phyloP scores from a whole-genome alignment of 805 yeast genomes.

The Yamadazyma insecticola region DNA sequence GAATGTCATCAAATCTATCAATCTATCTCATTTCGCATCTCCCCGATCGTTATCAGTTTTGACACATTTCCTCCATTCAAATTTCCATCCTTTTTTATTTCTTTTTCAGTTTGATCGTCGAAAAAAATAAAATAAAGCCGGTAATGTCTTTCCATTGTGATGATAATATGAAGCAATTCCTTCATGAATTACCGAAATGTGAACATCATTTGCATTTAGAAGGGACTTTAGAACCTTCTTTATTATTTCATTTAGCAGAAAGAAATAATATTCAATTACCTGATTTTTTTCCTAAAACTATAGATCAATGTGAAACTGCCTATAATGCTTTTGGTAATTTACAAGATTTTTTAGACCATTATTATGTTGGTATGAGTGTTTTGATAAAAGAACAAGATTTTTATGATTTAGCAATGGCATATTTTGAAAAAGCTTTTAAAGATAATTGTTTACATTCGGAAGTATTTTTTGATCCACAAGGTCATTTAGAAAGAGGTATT shows the following conservation, averaged over 20 bases:
- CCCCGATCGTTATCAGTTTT: too few species aligned
- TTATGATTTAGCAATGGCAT: constrained; percentile 71
- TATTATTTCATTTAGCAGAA: constrained; percentile 63
- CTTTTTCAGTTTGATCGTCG: too few species aligned
- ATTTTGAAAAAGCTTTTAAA: constrained; percentile 52
- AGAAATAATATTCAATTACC: constrained; percentile 64
- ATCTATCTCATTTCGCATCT: too few species aligned
- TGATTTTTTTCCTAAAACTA: constrained; percentile 53
- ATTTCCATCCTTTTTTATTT: too few species aligned
- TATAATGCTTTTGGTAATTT: constrained; percentile 61
- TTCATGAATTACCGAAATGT: constrained; percentile 74
- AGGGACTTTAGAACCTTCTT: constrained; percentile 76
- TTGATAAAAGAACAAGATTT: constrained; percentile 66
- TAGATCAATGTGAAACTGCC: constrained; percentile 52
- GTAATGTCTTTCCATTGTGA: constrained; percentile 3
- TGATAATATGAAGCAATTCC: constrained; percentile 29
- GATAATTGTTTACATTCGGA: constrained; percentile 71
- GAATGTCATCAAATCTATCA: too few species aligned
- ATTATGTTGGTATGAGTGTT: constrained; percentile 80
- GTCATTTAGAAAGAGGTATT: constrained; percentile 68
- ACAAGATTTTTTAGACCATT: constrained; percentile 74
- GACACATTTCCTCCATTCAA: too few species aligned
- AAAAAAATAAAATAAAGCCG: too few species aligned
- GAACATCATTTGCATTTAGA: constrained; percentile 85
- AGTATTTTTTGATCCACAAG: constrained; percentile 82